Evolutionary conservation across 345 rosid species (phyloP).

Genomic region (Viola odorata): DNA sequence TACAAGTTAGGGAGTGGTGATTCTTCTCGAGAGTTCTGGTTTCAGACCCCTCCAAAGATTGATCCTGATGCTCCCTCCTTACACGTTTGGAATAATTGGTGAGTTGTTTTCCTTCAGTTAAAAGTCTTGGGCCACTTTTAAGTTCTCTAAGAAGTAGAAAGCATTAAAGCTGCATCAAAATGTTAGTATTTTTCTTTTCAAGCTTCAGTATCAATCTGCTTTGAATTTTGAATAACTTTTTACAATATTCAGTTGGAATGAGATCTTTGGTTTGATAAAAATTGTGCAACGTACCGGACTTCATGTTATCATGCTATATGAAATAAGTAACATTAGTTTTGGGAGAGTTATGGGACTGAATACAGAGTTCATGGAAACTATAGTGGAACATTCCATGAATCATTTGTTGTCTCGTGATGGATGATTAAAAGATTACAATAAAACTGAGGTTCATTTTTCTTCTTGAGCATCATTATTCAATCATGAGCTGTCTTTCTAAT

Average conservation of each 20-base stretch:
- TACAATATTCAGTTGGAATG: background rate
- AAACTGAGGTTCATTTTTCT: background rate
- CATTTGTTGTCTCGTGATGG: background rate
- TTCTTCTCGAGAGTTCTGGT: slow-evolving; percentile 78
- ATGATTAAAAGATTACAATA: background rate
- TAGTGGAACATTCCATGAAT: background rate
- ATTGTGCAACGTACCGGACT: background rate
- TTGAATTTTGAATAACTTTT: background rate
- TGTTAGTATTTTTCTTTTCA: too few species aligned
- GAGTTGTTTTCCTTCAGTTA: slow-evolving; percentile 20
- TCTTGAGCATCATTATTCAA: too few species aligned
- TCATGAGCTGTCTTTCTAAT: too few species aligned
- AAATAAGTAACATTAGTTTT: background rate
- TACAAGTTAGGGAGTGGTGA: slow-evolving; percentile 73
- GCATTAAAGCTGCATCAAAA: too few species aligned
- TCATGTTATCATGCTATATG: background rate
- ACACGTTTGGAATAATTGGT: slow-evolving; percentile 96
- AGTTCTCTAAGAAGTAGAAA: too few species aligned
- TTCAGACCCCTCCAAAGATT: slow-evolving; percentile 72
- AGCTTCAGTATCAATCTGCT: background rate
- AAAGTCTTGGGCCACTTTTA: background rate
- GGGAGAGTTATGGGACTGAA: background rate
- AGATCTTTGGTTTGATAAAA: background rate
- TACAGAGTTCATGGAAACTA: background rate
- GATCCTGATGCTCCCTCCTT: slow-evolving; percentile 74